Conservation (phyloP, 441 rosid species). For the Pelargonium cotyledonis region DNA sequence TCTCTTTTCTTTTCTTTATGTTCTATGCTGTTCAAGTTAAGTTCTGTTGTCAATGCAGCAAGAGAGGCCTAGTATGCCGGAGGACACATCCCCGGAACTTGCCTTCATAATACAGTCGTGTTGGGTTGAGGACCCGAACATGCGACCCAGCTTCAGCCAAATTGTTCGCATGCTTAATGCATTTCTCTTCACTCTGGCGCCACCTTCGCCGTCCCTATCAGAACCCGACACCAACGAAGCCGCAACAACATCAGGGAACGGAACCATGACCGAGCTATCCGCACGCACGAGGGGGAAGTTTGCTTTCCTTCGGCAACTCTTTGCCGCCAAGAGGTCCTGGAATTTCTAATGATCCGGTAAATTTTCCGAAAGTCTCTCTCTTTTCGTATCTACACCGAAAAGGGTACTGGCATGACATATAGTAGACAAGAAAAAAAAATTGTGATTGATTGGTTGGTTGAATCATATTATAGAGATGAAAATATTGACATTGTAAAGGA, state of each 20-base stretch:
- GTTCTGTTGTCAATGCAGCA: conserved; percentile 40
- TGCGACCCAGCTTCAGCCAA: conserved; percentile 94
- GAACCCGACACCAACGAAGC: conserved; percentile 28
- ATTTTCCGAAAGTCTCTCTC: too few species aligned
- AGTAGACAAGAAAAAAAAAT: too few species aligned
- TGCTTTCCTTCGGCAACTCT: conserved; percentile 56
- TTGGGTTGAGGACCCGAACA: conserved; percentile 93
- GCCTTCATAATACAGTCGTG: conserved; percentile 83
- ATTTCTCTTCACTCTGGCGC: conserved; percentile 60
- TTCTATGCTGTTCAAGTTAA: too few species aligned
- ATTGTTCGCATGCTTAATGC: conserved; percentile 85
- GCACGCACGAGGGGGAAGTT: conserved; percentile 62
- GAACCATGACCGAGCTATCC: conserved; percentile 55
- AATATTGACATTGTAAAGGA: too few species aligned
- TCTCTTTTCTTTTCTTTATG: too few species aligned
- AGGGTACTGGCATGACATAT: too few species aligned
- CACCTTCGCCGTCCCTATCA: conserved; percentile 34
- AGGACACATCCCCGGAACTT: conserved; percentile 63
- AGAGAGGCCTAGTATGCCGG: conserved; percentile 60
- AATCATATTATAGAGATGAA: too few species aligned
- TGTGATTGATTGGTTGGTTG: too few species aligned
- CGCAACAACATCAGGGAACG: conserved; percentile 38
- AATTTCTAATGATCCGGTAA: conserved; percentile 34
- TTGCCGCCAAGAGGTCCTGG: conserved; percentile 62
- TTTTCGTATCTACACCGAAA: too few species aligned